These are phyloP conservation scores for Rubia tinctorum DNA, from an alignment of 305 asterid genomes.

Conservation along the genomic window DNA sequence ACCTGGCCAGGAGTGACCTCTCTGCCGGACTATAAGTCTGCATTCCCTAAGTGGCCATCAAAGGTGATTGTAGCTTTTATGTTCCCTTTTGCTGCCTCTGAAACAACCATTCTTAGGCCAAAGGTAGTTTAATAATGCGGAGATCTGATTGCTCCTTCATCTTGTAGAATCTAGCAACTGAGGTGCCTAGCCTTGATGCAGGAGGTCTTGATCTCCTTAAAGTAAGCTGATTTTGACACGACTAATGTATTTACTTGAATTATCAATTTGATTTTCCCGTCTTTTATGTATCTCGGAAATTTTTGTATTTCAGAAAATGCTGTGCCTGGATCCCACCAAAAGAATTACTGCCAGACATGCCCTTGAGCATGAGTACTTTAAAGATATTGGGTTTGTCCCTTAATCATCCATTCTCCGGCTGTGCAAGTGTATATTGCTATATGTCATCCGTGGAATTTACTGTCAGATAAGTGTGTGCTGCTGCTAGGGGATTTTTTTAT, in stretches of 20 bases:
- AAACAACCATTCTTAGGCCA: too few species aligned
- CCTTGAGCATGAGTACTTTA: conserved; percentile 93
- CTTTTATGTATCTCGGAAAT: background rate
- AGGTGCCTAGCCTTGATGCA: conserved; percentile 78
- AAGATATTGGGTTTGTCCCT: conserved; percentile 74
- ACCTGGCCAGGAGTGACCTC: conserved; percentile 97
- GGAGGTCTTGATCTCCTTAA: conserved; percentile 85
- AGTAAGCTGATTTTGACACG: conserved; percentile 51
- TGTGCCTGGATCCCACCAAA: conserved; percentile 85
- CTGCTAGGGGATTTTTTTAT: conserved; percentile 28
- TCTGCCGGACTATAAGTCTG: conserved; percentile 83
- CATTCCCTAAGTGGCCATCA: conserved; percentile 87
- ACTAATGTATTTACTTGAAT: background rate
- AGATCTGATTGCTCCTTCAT: conserved; percentile 4
- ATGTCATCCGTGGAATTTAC: conserved; percentile 30
- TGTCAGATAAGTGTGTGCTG: conserved; percentile 26
- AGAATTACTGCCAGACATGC: conserved; percentile 87
- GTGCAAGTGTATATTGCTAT: conserved; percentile 45
- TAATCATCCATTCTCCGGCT: conserved; percentile 29
- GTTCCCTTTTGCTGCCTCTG: background rate
- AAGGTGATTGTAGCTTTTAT: conserved; percentile 40
- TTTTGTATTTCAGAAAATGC: conserved; percentile 67
- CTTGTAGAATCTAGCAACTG: conserved; percentile 68
- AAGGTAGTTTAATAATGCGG: background rate
- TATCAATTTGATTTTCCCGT: too few species aligned